Evolutionary conservation across 805 yeast species (phyloP), one percentile per base, ranked within the genome.

Genomic region (Suhomyces xylopsoci): DNA sequence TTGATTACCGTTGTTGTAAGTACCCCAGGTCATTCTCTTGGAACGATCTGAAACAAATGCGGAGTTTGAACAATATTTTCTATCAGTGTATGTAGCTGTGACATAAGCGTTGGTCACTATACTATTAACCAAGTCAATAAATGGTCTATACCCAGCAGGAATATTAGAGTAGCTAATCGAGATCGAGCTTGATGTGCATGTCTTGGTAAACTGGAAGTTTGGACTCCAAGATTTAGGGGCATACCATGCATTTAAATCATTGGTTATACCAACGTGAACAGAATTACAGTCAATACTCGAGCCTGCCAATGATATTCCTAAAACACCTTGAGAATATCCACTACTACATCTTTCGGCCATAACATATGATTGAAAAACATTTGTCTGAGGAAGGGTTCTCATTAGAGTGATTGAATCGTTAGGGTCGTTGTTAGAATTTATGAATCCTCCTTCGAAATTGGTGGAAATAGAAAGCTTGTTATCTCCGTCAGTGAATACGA

Each of bases 81-180:
- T 49, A 52, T 62, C 56, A 8, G 52, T 54, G 46, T 54, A 56
- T 12, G 20, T 17, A 1, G 46, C 46, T 6, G 10, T 4, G 6
- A 42, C 42, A 9, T 22, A 12, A 10, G 5, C 22, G 5, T 44
- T 26, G 9, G 5, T 26, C 14, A 26, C 38, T 4, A 19, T 1
- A 5, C 26, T 2, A 26, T 17, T 24, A 2, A 47, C 15, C 20
- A 20, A 14, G 19, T 47, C 42, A 25, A 47, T 24, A 15, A 57
- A 65, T 7, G 67, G 65, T 15, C 68, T 53, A 52, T 56, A 64
- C 2, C 72, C 73, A 2, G 69, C 67, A 7, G 71, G 70, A 25
- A 68, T 41, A 48, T 61, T 63, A 5, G 32, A 24, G 52, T 61
- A 67, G 14, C 22, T 49, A 8, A 53, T 28, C 0, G 40, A 12